Base-by-base conservation (phyloP, 305 asterid species). In the Coffea humblotiana region DNA sequence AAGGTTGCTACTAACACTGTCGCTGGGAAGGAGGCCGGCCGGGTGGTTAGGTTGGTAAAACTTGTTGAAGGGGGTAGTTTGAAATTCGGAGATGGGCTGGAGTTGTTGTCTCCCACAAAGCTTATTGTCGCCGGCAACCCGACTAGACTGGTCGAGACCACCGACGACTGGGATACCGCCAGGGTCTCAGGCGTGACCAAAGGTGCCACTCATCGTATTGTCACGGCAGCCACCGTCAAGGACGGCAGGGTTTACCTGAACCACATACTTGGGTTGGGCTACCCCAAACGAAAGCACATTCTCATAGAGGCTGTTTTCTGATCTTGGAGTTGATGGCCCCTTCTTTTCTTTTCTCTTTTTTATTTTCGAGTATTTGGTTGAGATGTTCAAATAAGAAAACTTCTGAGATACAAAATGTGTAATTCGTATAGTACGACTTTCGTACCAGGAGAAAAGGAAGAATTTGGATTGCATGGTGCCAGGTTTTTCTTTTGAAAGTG, bases 211-310 rank as follows among this genome's bases (percentile, higher is more conserved):
- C 97, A 96, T 79, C 97, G 99, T 37, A 10, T 94, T 58, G 88
- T 86, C 43, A 90, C 98, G 1, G 92, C 97, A 0, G 93, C 98
- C 8, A 87, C 91, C 0, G 94, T 91, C 81, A 94, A 94, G 88
- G 98, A 94, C 35, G 98, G 88, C 21, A 94, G 88, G 87, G 93
- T 88, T 63, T 96, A 96, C 73, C 60, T 96, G 61, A 92, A 87
- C 82, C 99, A 94, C 78, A 16, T 94, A 29, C n/a, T 94, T 83
- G 98, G 97, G 40, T 80, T 96, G 84, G 99, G 99, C 45, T 96
- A 91, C 74, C 98, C 99, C 18, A 91, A 79, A 84, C 92, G 80
- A 85, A 94, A 91, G 81, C 99, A 96, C 87, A 80, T 91, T 56
- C 92, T 96, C 35, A 79, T 88, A 77, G 98, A 96, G 86, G 98